Evolutionary conservation across 2,329 filamentous ascomycete genomes (phyloP), one percentile per base, ranked within the genome.

Genomic region (Penicillium sp.): DNA sequence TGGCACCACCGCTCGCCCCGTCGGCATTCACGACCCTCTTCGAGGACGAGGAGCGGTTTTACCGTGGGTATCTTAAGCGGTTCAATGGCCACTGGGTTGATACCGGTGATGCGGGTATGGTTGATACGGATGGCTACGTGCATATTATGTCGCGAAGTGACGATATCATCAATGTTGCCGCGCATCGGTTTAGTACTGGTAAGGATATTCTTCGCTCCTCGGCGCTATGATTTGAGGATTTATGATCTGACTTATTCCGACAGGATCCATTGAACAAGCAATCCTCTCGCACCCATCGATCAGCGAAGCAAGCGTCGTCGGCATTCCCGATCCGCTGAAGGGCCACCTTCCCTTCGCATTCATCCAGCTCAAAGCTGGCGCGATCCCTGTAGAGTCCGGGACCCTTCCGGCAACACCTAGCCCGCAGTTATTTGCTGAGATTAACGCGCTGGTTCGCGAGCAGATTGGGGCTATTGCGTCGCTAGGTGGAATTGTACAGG

Each of bases 141-240:
- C 82, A 86, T 65, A 80, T 88, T 65, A 87, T 88, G 83, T 80
- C 81, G 4, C 75, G 85, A 53, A 82, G 82, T 33, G 93, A 97
- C 77, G 93, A 97, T 73, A 89, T 97, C 59, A 92, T 97, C 70
- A 97, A 97, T 70, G 93, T 96, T n/a, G 93, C 92, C 41, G 92
- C 93, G 6, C 93, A 97, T 77, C 85, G 93, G 15, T 87, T 97
- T 60, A 93, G 89, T 62, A 96, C 92, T 12, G 91, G 89, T 89
- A 80, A 67, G 81, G 73, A 33, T 35, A 17, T 35, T 17, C 29
- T 21, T 21, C 10, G 4, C 37, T 40, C 47, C n/a, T 21, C n/a
- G 21, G 38, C 8, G 21, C 15, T 2, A 37, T 17, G 4, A 19
- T 25, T 6, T 3, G 7, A 9, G 23, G 12, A 51, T 21, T 8